phyloP scores from a whole-genome alignment of 2,329 filamentous ascomycete genomes.

The Pseudogymnoascus sp. region DNA sequence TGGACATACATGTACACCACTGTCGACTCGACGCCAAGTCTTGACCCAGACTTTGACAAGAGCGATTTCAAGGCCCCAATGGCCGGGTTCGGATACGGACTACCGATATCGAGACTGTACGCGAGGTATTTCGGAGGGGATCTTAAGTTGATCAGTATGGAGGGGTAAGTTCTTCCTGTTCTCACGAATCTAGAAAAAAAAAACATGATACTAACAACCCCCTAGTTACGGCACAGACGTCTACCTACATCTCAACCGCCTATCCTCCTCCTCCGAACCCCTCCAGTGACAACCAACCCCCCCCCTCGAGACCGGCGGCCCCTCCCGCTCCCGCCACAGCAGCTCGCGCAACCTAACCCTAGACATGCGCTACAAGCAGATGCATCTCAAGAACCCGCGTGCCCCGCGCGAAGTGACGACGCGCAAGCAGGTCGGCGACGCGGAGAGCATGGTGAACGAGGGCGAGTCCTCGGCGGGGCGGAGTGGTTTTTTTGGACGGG shows the following conservation, averaged over 20 bases:
- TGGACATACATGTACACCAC: slow-evolving; percentile 99
- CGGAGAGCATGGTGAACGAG: slow-evolving; percentile 63
- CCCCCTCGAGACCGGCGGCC: slow-evolving; percentile 9
- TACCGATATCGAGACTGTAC: slow-evolving; percentile 90
- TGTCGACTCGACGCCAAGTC: slow-evolving; percentile 85
- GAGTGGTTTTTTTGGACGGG: slow-evolving; percentile 27
- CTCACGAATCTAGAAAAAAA: not conserved
- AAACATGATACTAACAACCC: slow-evolving; percentile 18
- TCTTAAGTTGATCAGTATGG: slow-evolving; percentile 97
- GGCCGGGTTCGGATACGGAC: slow-evolving; percentile 96
- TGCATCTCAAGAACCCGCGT: slow-evolving; percentile 60
- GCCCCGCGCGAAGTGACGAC: slow-evolving; percentile 65
- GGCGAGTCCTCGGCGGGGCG: slow-evolving; percentile 21
- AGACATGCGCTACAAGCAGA: slow-evolving; percentile 42
- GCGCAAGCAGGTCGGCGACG: slow-evolving; percentile 83
- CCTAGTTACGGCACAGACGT: slow-evolving; percentile 92
- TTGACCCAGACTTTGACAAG: slow-evolving; percentile 97
- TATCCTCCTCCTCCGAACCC: slow-evolving; percentile 92
- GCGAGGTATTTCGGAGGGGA: slow-evolving; percentile 97
- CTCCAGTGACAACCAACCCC: slow-evolving; percentile 80
- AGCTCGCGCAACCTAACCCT: slow-evolving; percentile 56
- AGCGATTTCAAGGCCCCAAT: slow-evolving; percentile 99
- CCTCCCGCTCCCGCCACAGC: slow-evolving; percentile 33
- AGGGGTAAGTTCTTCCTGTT: slow-evolving; percentile 59
- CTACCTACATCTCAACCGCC: slow-evolving; percentile 91